These are phyloP conservation scores for Kurtzmaniella quercitrusa DNA, from an alignment of 1,139 yeast species.

Conservation along the genomic window DNA sequence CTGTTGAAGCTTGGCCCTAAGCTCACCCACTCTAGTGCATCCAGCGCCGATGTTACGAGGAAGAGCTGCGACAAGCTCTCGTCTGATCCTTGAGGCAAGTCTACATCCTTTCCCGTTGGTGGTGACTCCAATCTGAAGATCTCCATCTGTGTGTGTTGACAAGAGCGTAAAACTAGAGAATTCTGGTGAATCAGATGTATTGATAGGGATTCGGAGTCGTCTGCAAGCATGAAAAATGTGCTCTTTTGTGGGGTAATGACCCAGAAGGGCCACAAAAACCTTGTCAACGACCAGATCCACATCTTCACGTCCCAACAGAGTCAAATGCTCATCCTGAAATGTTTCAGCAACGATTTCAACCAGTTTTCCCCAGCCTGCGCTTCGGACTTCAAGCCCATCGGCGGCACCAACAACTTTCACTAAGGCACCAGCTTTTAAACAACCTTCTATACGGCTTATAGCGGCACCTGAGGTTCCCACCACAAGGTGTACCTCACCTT, in stretches of 20 bases:
- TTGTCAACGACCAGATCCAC: slow-evolving; percentile 67
- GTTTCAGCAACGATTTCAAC: slow-evolving; percentile 29
- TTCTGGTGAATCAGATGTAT: slow-evolving; percentile 70
- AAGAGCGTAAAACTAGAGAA: slow-evolving; percentile 72
- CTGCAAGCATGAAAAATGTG: slow-evolving; percentile 49
- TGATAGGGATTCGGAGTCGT: slow-evolving; percentile 71
- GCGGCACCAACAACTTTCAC: neutral
- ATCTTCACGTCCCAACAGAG: slow-evolving; percentile 56
- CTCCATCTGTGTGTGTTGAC: slow-evolving; percentile 69
- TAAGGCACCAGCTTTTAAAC: slow-evolving; percentile 54
- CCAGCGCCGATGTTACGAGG: slow-evolving; percentile 71
- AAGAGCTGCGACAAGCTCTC: slow-evolving; percentile 64
- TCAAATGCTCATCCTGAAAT: slow-evolving; percentile 35
- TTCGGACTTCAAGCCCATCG: neutral
- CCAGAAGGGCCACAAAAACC: slow-evolving; percentile 59
- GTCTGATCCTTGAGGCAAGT: slow-evolving; percentile 71
- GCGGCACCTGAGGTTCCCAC: slow-evolving; percentile 57
- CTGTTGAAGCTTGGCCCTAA: slow-evolving; percentile 53
- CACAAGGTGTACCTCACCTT: slow-evolving; percentile 56
- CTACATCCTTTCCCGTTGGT: slow-evolving; percentile 91
- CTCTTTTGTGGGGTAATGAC: slow-evolving; percentile 23
- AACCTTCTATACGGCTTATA: slow-evolving; percentile 45
- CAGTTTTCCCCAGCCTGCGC: slow-evolving; percentile 14
- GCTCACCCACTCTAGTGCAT: slow-evolving; percentile 63
- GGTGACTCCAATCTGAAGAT: slow-evolving; percentile 77